Evolutionary conservation across 1,284 basidiomycete genomes (phyloP), one percentile per base, ranked within the genome.

Genomic region (Erythrobasidium hasegawianum): DNA sequence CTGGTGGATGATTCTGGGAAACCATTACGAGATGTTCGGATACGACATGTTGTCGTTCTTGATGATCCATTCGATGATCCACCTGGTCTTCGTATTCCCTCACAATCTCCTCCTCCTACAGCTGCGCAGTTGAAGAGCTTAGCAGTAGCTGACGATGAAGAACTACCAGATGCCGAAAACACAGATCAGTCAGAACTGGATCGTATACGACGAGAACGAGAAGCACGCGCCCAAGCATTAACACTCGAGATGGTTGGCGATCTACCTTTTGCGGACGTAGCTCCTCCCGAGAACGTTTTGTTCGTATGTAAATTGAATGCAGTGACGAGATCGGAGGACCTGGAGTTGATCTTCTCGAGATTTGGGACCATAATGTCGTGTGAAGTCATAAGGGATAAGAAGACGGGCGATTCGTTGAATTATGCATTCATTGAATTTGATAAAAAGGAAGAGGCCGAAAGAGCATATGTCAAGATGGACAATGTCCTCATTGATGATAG

Each of bases 401-500:
- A 87, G 78, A 94, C 92, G 4, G 94, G 95, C 0, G 96, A 98
- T 77, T 91, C 88, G 45, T 79, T 99, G 68, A 95, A 98, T 77
- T 99, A 98, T 76, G 95, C 96, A 1, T 98, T 99, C 75, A 93
- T 99, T 74, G 96, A 98, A 79, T 99, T 97, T 79, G 93, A 96
- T 76, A 88, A 89, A 76, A 81, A 87, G 54, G 89, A 92, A 67
- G 87, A 92, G 47, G 94, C 95, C 1, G 95, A 98, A 77, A 86
- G 92, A 86, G 95, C 92, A 16, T 99, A 98, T 78, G 94, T 97
- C 81, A 98, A 97, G 78, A 99, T 99, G 95, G 95, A 98, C 78
- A 97, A 97, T 75, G 95, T 98, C 0, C 81, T 99, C 9, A 89
- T 99, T n/a, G 95, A 99, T 76, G 96, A 99, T 78, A 84, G 94